Conservation (phyloP, 139 green algal genomes). For the Gonium pectorale region DNA sequence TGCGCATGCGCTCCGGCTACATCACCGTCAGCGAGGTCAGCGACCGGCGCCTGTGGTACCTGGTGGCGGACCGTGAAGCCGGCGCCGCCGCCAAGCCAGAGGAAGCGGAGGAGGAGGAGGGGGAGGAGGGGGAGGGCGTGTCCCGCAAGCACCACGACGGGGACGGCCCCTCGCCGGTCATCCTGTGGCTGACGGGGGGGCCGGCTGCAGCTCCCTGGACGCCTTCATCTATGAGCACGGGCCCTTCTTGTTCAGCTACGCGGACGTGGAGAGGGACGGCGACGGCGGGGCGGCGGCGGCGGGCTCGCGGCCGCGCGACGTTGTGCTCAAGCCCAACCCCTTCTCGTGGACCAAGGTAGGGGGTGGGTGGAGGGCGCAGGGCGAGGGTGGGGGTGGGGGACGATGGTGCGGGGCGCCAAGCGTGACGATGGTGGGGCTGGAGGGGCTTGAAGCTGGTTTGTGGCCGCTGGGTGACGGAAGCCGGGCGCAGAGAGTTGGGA, state of each 20-base stretch:
- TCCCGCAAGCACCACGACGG: not conserved
- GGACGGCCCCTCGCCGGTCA: conserved; percentile 35
- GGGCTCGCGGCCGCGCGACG: not conserved
- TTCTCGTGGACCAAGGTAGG: conserved; percentile 67
- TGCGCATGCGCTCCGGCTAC: conserved; percentile 52
- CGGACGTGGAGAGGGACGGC: not conserved
- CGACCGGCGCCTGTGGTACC: conserved; percentile 54
- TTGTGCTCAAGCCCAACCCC: conserved; percentile 56
- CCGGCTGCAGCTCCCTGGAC: conserved; percentile 65
- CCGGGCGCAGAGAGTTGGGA: no score
- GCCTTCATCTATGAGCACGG: conserved; percentile 80
- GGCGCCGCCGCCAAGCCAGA: not conserved
- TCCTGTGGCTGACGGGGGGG: conserved; percentile 66
- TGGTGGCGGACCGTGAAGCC: conserved; percentile 32
- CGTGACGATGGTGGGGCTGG: no score
- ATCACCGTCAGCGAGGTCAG: conserved; percentile 48
- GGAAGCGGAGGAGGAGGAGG: not conserved
- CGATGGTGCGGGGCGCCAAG: not conserved
- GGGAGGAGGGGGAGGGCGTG: not conserved
- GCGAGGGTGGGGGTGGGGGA: no score
- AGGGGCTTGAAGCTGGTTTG: no score
- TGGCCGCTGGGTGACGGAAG: no score
- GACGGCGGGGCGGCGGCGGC: not conserved
- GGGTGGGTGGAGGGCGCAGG: not conserved
- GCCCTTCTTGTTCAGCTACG: conserved; percentile 64